Evolutionary conservation across 495 filamentous ascomycete genomes (phyloP), one percentile per base, ranked within the genome.

Genomic region (Venustampulla echinocandica): DNA sequence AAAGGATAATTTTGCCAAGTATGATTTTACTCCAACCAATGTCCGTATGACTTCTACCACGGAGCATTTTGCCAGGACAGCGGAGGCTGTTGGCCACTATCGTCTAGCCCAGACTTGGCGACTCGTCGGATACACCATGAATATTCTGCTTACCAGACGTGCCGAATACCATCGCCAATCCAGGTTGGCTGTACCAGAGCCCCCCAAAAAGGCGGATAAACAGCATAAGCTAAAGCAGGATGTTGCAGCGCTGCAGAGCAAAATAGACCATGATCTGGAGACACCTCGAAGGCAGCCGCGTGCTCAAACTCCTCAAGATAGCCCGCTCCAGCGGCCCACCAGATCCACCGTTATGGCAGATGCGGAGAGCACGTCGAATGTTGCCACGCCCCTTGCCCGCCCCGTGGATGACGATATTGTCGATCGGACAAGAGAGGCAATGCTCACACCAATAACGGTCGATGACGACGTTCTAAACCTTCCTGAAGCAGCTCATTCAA

Each of bases 71-170:
- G 82, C 82, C 10, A 65, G 62, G 40, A 68, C 76, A 39, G 77
- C 82, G 3, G 77, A 82, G 50, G 67, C 69, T 13, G 66, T 74
- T 20, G 73, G 73, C 20, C 67, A 79, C 46, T 74, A 76, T 54
- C 76, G 78, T 11, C 64, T 87, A 10, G 79, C 84, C 6, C 84
- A 87, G 55, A 86, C 82, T 3, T 89, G 84, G 84, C 77, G 79
- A 27, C 73, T 87, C 24, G 60, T 87, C 14, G 77, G 74, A 17
- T 80, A 74, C 46, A 75, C 76, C 18, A 69, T 83, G 34, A 58
- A 74, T 14, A 64, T 84, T 45, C 71, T 87, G 34, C 68, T 87
- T 1, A 63, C 68, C 15, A 62, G 69, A 20, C 73, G 77, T 47
- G 75, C 74, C 1, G 69, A 76, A 39, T 75, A 81, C 42, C 75